Conservation (phyloP, 2,329 filamentous ascomycete species). For the Aspergillus amoenus region DNA sequence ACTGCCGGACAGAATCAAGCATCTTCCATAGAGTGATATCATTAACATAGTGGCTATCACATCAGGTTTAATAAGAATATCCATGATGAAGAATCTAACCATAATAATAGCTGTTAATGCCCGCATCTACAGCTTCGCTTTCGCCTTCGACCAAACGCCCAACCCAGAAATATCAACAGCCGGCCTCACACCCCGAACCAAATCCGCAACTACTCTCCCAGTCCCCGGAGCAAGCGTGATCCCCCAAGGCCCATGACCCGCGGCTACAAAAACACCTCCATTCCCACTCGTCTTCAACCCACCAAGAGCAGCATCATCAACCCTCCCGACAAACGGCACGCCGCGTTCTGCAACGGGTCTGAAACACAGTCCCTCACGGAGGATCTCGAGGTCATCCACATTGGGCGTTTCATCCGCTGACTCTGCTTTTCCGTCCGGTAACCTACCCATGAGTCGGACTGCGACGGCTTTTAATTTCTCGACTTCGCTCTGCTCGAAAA, state of each 20-base stretch:
- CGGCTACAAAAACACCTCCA: slow-evolving; percentile 67
- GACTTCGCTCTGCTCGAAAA: slow-evolving; percentile 46
- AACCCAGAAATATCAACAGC: slow-evolving; percentile 62
- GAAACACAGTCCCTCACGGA: slow-evolving; percentile 70
- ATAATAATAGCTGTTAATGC: too few species aligned
- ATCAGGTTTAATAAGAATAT: too few species aligned
- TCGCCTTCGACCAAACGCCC: slow-evolving; percentile 27
- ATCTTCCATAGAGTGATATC: too few species aligned
- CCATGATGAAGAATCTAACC: too few species aligned
- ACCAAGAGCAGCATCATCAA: slow-evolving; percentile 59
- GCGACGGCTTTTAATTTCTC: slow-evolving; percentile 32
- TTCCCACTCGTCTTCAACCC: slow-evolving; percentile 43
- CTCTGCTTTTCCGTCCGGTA: slow-evolving; percentile 14
- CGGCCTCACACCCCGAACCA: slow-evolving; percentile 59
- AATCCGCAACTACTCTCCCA: slow-evolving; percentile 68
- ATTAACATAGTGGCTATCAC: too few species aligned
- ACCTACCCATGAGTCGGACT: slow-evolving; percentile 34
- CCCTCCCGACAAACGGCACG: slow-evolving; percentile 60
- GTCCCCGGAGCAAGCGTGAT: slow-evolving; percentile 66
- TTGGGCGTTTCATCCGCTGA: slow-evolving; percentile 29
- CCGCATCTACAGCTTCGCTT: slow-evolving; percentile 1
- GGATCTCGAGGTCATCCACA: slow-evolving; percentile 57
- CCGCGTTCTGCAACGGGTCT: slow-evolving; percentile 67
- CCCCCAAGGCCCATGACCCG: slow-evolving; percentile 77
- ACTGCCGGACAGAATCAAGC: too few species aligned